These are phyloP conservation scores for Drosera capensis DNA, from an alignment of 148 eudicot genomes.

Conservation along the genomic window DNA sequence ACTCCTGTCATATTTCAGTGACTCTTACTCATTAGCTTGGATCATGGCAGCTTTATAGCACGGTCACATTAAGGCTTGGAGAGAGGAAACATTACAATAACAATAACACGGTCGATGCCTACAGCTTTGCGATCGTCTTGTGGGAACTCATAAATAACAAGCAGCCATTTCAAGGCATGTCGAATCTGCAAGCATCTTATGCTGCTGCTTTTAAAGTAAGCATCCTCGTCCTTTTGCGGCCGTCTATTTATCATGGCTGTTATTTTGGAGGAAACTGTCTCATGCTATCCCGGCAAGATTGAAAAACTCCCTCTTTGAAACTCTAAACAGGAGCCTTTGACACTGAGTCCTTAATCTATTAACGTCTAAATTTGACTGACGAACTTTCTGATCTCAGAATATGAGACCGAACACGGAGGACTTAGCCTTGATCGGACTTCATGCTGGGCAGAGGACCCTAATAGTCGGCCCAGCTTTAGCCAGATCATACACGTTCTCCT, in stretches of 20 bases:
- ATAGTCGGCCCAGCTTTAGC: slow-evolving; percentile 64
- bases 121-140: slow-evolving; percentile 87
- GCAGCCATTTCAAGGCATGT: slow-evolving; percentile 94
- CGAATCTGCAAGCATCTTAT: slow-evolving; percentile 93
- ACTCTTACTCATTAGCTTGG: not conserved
- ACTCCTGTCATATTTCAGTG: no score
- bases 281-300: no score
- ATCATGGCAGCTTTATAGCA: slow-evolving; percentile 28
- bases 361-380: not conserved
- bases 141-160: slow-evolving; percentile 94
- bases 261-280: no score
- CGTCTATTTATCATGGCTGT: not conserved
- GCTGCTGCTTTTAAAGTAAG: slow-evolving; percentile 92
- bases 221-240: not conserved
- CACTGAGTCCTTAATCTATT: no score
- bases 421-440: slow-evolving; percentile 57
- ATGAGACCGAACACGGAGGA: slow-evolving; percentile 83
- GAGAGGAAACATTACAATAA: slow-evolving; percentile 95
- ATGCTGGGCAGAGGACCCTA: slow-evolving; percentile 86
- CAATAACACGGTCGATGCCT: slow-evolving; percentile 87
- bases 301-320: no score
- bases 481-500: slow-evolving; percentile 78
- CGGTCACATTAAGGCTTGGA: slow-evolving; percentile 83
- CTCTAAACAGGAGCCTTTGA: no score
- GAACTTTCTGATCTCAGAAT: slow-evolving; percentile 25